Evolutionary conservation across 2,329 filamentous ascomycete genomes (phyloP).

Genomic region (Penicillium decumbens): DNA sequence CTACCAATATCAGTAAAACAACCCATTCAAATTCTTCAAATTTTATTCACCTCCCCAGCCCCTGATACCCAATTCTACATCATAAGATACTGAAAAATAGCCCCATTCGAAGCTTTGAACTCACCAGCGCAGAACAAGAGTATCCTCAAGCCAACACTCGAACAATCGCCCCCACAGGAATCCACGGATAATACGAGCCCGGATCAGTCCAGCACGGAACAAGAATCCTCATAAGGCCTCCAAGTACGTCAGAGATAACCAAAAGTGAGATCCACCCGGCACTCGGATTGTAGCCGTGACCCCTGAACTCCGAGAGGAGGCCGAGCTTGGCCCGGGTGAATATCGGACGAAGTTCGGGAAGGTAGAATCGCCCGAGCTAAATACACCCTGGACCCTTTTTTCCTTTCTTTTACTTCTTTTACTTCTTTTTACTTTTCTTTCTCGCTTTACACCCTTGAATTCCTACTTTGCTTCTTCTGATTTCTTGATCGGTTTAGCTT

Average conservation of each 20-base stretch:
- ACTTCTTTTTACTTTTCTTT: neutral
- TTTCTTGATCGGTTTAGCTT: too few species aligned
- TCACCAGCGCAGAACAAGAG: neutral
- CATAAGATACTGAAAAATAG: neutral
- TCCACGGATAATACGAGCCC: neutral
- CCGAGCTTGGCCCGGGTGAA: slow-evolving; percentile 16
- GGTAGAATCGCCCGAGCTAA: neutral
- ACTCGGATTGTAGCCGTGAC: neutral
- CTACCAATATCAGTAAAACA: neutral
- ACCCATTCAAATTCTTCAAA: neutral
- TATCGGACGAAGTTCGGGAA: slow-evolving; percentile 8
- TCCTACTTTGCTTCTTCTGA: too few species aligned
- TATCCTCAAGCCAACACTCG: neutral
- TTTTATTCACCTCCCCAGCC: neutral
- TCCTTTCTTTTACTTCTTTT: neutral
- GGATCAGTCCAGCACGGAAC: neutral
- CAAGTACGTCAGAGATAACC: neutral
- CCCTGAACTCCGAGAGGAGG: slow-evolving; percentile 3
- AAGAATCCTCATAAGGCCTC: neutral
- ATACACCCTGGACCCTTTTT: neutral
- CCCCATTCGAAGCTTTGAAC: neutral
- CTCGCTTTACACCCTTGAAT: neutral
- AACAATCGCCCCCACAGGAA: neutral
- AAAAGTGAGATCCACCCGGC: neutral
- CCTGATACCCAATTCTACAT: neutral